Percentiles rank a stretch among this genome's conserved stretches.
Conservation (phyloP, 495 filamentous ascomycete genomes). For the Endocarpon pusillum region DNA sequence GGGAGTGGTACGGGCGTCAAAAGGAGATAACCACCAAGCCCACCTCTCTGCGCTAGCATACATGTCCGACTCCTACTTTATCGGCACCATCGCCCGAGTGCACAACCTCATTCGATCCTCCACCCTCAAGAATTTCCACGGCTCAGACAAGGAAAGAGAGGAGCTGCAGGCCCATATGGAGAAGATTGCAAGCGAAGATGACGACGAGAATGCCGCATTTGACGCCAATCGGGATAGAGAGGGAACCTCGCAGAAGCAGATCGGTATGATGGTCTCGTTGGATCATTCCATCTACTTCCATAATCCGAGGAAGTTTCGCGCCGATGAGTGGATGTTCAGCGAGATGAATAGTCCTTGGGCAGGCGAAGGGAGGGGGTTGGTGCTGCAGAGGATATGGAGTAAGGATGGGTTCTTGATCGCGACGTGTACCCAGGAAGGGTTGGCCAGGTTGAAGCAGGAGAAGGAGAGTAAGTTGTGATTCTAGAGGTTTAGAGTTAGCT, state of each 20-base stretch:
- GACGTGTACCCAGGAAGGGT: slow-evolving; percentile 66
- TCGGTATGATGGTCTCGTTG: slow-evolving; percentile 93
- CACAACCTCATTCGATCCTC: slow-evolving; percentile 46
- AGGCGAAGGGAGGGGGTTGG: slow-evolving; percentile 74
- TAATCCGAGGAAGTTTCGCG: slow-evolving; percentile 54
- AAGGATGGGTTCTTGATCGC: slow-evolving; percentile 71
- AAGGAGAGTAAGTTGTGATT: slow-evolving; percentile 9
- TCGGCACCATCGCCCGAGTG: slow-evolving; percentile 66
- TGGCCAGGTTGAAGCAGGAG: slow-evolving; percentile 33
- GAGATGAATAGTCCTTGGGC: slow-evolving; percentile 94
- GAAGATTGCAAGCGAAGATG: not conserved
- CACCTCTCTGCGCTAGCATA: slow-evolving; percentile 83
- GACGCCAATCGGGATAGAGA: no score
- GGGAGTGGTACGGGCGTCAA: no score
- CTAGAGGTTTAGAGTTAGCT: no score
- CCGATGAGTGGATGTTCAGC: slow-evolving; percentile 86
- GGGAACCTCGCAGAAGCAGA: slow-evolving; percentile 15
- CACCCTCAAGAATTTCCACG: slow-evolving; percentile 1
- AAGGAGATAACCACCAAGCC: slow-evolving; percentile 49
- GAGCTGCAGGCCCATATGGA: slow-evolving; percentile 1
- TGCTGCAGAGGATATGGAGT: slow-evolving; percentile 73
- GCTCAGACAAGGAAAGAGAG: slow-evolving; percentile 3
- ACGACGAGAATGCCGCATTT: not conserved
- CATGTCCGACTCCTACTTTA: slow-evolving; percentile 80
- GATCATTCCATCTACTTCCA: slow-evolving; percentile 97